These are phyloP conservation scores for Tremellales sp. DNA, from an alignment of 1,284 basidiomycete genomes.

Conservation along the genomic window DNA sequence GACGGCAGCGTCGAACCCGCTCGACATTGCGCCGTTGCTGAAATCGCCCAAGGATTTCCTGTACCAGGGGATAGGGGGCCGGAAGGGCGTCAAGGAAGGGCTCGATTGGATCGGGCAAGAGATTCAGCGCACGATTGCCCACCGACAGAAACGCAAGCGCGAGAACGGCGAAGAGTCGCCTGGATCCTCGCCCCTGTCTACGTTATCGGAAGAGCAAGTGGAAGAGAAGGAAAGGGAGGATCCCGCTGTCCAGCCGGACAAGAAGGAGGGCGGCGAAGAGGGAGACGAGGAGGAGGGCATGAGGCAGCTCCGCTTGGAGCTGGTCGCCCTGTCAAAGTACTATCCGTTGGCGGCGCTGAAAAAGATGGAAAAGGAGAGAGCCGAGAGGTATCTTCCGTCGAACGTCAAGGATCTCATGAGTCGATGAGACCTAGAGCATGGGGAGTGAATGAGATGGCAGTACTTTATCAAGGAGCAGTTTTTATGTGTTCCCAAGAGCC, in stretches of 20 bases:
- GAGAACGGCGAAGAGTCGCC: not conserved
- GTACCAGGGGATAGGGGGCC: constrained; percentile 31
- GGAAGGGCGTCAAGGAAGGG: constrained; percentile 27
- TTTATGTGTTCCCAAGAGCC: not conserved
- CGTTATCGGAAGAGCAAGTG: not conserved
- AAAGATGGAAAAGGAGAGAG: constrained; percentile 38
- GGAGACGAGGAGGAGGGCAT: constrained; percentile 16
- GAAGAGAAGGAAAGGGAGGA: constrained; percentile 2
- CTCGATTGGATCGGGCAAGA: constrained; percentile 32
- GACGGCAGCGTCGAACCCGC: constrained; percentile 24
- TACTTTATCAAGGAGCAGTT: not conserved
- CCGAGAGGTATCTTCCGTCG: constrained; percentile 32
- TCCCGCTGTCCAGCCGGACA: constrained; percentile 1
- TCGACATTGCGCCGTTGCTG: constrained; percentile 38
- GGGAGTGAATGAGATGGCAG: too few relatives aligned
- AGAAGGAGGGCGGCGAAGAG: constrained; percentile 2
- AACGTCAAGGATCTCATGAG: constrained; percentile 41
- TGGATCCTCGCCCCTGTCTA: too few relatives aligned
- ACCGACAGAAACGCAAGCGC: not conserved
- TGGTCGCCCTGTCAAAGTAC: constrained; percentile 42
- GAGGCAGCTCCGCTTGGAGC: constrained; percentile 36
- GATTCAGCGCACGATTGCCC: constrained; percentile 17
- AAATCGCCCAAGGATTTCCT: constrained; percentile 33
- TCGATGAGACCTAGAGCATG: constrained; percentile 6
- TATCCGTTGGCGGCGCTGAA: constrained; percentile 41